Evolutionary conservation across 169 alveolate genomes (phyloP), one percentile per base, ranked within the genome.

Genomic region (Cryptosporidium viatorum): DNA sequence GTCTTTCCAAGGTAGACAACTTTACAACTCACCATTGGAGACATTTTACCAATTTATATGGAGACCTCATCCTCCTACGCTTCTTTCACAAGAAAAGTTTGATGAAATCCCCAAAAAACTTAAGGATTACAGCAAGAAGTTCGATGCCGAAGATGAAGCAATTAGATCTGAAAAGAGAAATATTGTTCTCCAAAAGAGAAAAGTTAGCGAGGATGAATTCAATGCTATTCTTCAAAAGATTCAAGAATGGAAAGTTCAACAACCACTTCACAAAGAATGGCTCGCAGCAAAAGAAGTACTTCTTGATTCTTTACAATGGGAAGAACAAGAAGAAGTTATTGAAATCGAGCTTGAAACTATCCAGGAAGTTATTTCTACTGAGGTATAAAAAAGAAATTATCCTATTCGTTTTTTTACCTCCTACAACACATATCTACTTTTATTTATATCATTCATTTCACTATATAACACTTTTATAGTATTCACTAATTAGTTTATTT

Each of bases 61-160:
- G 95, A 71, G 98, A 74, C 98, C 98, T 8, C 97, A 96, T 48
- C 98, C 98, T 5, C 95, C 97, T 26, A 91, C 97, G 1, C 86
- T 95, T 41, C 65, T 96, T 80, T 87, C 94, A 48, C 93, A 80
- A 70, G 91, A 91, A 58, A 93, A 93, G 75, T 91, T 93, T 52
- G 95, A 95, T 35, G 96, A 95, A 35, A 95, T 96, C 62, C 94
- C 93, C 91, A 95, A 92, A 86, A 94, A 93, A 70, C 84, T 96
- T 85, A 95, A 95, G 75, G 97, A 94, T n/a, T 95, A 96, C 85
- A 85, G 92, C 86, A 69, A 43, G 21, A 84, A 67, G 86, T 80
- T 85, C 29, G 71, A 60, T 68, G 67, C 86, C 33, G 92, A 94
- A 45, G 97, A 95, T 65, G 97, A 94, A 37, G 92, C 94, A 80